Evolutionary conservation across 768 basidiomycete genomes (phyloP), one percentile per base, ranked within the genome.

Genomic region (Lactarius quietus): DNA sequence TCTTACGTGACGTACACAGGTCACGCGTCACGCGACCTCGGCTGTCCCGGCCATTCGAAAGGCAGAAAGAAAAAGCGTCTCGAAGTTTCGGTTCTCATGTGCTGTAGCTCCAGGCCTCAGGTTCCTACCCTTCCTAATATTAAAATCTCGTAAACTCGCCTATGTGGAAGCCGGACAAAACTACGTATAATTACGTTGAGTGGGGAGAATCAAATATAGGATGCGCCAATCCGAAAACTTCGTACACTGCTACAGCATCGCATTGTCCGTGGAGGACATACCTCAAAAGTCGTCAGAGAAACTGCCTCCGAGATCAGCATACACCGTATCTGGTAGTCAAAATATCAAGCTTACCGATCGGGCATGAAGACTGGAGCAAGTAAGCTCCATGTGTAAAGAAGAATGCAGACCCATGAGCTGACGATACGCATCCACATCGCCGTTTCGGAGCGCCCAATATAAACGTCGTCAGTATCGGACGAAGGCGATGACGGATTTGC

Each of bases 361-460:
- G 95, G 95, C 82, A 95, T 78, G n/a, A 96, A 58, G 45, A 92
- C 88, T 0, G 95, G 95, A 9, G 93, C 95, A 58, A 96, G 71
- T 36, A 96, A 77, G 70, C 90, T 94, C 93, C 93, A 95, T 35
- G 84, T 84, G 72, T 93, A 96, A 66, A 94, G 76, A 48, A 88
- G 62, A 77, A 93, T 88, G 75, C 93, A 98, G 29, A 96, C 83
- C 96, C 96, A 99, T 68, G 92, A 92, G 35, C 93, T 95, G 54
- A 98, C 91, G 36, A 98, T 85, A 5, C 97, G 82, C 93, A 98
- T 98, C 97, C 97, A 99, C 96, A 99, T 98, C 3, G 97, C 95
- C 10, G 91, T 89, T 74, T 95, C 92, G 6, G 93, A 95, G 41
- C 95, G 87, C 20, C 97, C 97, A 56, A 98, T 98, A 75, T 93